Percentiles rank a stretch among this genome's conserved stretches.
Evolutionary conservation across 352 stramenopile species (phyloP).

Genomic region (Phytopythium montanum): DNA sequence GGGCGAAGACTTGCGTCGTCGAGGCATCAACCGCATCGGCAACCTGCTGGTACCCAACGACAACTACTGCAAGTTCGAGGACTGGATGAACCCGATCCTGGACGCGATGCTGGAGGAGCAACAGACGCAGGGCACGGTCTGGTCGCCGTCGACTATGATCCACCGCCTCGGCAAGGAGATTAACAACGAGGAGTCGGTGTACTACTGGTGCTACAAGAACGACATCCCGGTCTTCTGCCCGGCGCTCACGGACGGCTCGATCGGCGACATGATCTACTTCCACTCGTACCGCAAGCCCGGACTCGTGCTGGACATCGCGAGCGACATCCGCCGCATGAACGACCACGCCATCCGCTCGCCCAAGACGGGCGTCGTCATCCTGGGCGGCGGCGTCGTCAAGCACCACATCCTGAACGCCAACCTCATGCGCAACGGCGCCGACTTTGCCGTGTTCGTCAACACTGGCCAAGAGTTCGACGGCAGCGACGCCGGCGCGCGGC

Average conservation of each 20-base stretch:
- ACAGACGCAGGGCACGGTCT: constrained; percentile 85
- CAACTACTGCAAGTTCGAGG: constrained; percentile 99
- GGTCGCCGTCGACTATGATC: constrained; percentile 99
- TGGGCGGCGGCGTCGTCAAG: constrained; percentile 98
- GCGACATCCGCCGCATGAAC: constrained; percentile 98
- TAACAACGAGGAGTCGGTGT: constrained; percentile 96
- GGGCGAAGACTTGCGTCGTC: constrained; percentile 89
- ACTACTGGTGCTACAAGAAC: constrained; percentile 99
- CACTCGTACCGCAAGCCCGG: constrained; percentile 98
- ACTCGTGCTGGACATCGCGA: constrained; percentile 96
- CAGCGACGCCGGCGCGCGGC: constrained; percentile 96
- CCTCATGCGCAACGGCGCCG: constrained; percentile 99
- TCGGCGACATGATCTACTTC: constrained; percentile 99
- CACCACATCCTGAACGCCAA: constrained; percentile 99
- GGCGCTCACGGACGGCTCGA: constrained; percentile 97
- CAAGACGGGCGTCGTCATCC: constrained; percentile 97
- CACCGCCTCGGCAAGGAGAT: constrained; percentile 96
- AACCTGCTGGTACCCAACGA: constrained; percentile 99
- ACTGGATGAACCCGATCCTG: constrained; percentile 96
- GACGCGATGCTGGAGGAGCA: constrained; percentile 98
- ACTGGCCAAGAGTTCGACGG: constrained; percentile 98
- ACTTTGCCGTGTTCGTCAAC: constrained; percentile 99
- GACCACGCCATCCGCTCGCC: constrained; percentile 95
- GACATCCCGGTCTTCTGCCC: constrained; percentile 99
- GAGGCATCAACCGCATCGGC: constrained; percentile 99